phyloP scores from a whole-genome alignment of 164 flowering plant genomes.

The Umbellularia californica region DNA sequence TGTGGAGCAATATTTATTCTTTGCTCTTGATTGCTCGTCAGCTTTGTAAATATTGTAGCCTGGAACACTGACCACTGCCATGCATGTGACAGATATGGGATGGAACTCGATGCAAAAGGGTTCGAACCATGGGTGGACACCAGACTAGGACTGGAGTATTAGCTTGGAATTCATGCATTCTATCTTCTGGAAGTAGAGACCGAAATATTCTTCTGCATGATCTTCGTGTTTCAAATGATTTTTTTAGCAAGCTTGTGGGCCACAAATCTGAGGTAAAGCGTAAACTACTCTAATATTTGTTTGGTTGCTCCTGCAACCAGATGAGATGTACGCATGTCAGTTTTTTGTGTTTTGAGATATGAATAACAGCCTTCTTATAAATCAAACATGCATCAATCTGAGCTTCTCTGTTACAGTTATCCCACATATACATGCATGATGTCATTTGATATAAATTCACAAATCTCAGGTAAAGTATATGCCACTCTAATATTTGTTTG shows the following conservation, averaged over 20 bases:
- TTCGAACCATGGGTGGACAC: conserved; percentile 89
- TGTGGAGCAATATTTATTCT: too few species aligned
- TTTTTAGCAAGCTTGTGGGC: conserved; percentile 74
- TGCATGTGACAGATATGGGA: conserved; percentile 70
- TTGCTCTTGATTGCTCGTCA: too few species aligned
- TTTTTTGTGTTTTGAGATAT: too few species aligned
- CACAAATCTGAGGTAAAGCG: conserved; percentile 89
- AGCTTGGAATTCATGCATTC: conserved; percentile 87
- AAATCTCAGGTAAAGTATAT: conserved; percentile 60
- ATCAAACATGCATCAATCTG: background rate
- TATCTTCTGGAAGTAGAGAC: conserved; percentile 97
- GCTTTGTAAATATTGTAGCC: background rate
- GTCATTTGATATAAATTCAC: too few species aligned
- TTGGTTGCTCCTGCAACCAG: background rate
- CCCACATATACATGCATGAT: too few species aligned
- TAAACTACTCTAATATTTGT: background rate
- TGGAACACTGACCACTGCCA: background rate
- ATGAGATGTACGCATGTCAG: too few species aligned
- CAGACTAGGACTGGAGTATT: conserved; percentile 92
- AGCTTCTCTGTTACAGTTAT: too few species aligned
- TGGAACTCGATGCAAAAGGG: conserved; percentile 78
- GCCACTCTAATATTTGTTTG: background rate
- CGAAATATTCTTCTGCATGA: conserved; percentile 90
- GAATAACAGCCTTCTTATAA: conserved; percentile 19
- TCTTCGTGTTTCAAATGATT: conserved; percentile 77